Evolutionary conservation across 2,329 filamentous ascomycete genomes (phyloP), one percentile per base, ranked within the genome.

Genomic region (Leptographium wingfieldii): DNA sequence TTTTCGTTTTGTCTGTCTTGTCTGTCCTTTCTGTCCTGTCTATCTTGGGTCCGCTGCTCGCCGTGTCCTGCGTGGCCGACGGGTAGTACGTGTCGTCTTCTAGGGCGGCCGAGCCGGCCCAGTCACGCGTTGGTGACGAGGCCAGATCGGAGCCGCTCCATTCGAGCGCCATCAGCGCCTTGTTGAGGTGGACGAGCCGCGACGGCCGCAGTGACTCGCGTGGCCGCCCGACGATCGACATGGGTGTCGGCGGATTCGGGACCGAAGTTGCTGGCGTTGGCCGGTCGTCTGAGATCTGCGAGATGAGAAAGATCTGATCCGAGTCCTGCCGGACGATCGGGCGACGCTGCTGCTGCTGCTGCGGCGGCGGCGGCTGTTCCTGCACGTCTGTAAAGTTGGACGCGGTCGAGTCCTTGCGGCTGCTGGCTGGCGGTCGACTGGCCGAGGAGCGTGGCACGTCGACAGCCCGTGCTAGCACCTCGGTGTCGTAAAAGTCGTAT

Each of bases 401-500:
- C 9, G 40, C 74, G n/a, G 31, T 19, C 29, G 46, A 52, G 46
- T 25, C 29, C 14, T 38, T 46, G 61, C 73, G 65, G 25, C 69
- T 67, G 63, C 5, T 71, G 29, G 29, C 33, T 11, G 33, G 69
- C 59, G 72, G 73, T 57, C 72, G 72, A 64, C 72, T 74, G 25
- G 38, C 22, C 4, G 3, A 14, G 6, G 29, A 2, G 11, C 10
- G 38, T 16, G 77, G 79, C 56, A 83, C 77, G 62, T 84, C 79
- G 55, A 83, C 79, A 7, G 78, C 79, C 53, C 73, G 73, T 56
- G 72, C 71, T 59, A 79, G 69, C 33, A 74, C 77, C n/a, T 82
- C 81, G 33, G 82, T 72, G 65, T 82, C 83, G 66, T 85, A 85
- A 66, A 86, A 86, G 68, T 86, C 83, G 65, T 86, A 85, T 0